Conservation (phyloP, 306 rosid genomes). For the Sicyos edulis region DNA sequence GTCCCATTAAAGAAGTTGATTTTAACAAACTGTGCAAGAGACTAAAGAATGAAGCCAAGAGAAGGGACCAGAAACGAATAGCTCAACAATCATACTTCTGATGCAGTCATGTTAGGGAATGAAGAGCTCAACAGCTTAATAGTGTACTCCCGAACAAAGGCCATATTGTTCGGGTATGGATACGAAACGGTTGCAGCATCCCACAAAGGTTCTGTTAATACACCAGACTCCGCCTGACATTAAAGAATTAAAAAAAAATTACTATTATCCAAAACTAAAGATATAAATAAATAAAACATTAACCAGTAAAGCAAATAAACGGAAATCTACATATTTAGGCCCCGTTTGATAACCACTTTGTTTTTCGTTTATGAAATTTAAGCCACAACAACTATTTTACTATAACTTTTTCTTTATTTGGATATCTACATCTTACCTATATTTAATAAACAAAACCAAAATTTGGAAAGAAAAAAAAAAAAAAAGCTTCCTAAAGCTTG, state of each 20-base stretch:
- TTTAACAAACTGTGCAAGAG: neutral
- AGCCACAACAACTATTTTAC: too few relatives aligned
- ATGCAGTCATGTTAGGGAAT: conserved; percentile 89
- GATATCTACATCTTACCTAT: too few relatives aligned
- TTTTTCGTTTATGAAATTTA: too few relatives aligned
- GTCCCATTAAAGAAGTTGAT: conserved; percentile 18
- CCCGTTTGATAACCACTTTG: too few relatives aligned
- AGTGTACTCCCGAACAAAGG: conserved; percentile 76
- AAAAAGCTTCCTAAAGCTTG: too few relatives aligned
- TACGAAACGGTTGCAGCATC: conserved; percentile 60
- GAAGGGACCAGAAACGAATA: neutral
- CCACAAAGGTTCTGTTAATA: conserved; percentile 84
- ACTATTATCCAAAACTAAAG: neutral
- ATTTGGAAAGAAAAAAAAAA: too few relatives aligned
- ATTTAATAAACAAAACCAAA: too few relatives aligned
- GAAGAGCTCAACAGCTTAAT: conserved; percentile 84
- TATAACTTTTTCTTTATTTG: too few relatives aligned
- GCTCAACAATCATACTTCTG: conserved; percentile 50
- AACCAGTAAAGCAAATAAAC: neutral
- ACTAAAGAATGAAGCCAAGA: neutral
- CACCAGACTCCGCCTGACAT: conserved; percentile 70
- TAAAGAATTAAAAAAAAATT: neutral
- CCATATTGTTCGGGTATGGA: conserved; percentile 58
- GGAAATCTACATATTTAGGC: neutral
- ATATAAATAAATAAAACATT: neutral